Conservation (phyloP, 164 flowering plant genomes). For the Euptelea pleiosperma region DNA sequence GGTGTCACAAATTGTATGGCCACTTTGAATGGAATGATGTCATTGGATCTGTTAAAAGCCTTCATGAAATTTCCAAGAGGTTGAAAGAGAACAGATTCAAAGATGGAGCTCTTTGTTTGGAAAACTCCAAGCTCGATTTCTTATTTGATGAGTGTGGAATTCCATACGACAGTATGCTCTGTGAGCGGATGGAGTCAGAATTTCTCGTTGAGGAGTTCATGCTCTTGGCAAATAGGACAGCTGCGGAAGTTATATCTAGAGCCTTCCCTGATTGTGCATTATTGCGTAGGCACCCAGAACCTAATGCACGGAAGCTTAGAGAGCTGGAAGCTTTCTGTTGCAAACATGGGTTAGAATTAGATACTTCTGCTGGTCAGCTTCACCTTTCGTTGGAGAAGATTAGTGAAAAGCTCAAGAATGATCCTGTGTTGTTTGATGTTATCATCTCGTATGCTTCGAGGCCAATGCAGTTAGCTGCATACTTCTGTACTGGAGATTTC, state of each 20-base stretch:
- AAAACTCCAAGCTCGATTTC: constrained; percentile 53
- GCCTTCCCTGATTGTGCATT: constrained; percentile 82
- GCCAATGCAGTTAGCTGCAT: constrained; percentile 84
- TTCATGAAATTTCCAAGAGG: constrained; percentile 53
- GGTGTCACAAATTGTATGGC: constrained; percentile 54
- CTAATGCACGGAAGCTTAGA: constrained; percentile 66
- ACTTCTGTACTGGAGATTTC: constrained; percentile 72
- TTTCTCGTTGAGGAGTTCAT: constrained; percentile 91
- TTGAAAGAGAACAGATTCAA: constrained; percentile 58
- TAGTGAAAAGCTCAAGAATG: constrained; percentile 60
- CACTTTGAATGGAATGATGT: constrained; percentile 64
- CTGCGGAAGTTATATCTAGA: constrained; percentile 76
- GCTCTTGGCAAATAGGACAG: constrained; percentile 88
- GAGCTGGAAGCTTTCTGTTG: constrained; percentile 75
- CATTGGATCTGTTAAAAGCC: constrained; percentile 48
- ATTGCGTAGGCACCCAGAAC: constrained; percentile 88
- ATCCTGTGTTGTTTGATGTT: constrained; percentile 62
- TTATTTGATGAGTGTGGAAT: constrained; percentile 72
- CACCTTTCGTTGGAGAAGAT: constrained; percentile 58
- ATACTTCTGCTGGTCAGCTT: constrained; percentile 68
- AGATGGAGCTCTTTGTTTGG: constrained; percentile 75
- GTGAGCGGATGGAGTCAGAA: constrained; percentile 49
- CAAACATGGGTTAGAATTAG: constrained; percentile 72
- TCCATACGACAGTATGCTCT: constrained; percentile 56
- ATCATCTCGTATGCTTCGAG: constrained; percentile 66